Evolutionary conservation across 306 rosid species (phyloP).

Genomic region (Dryas drummondii): DNA sequence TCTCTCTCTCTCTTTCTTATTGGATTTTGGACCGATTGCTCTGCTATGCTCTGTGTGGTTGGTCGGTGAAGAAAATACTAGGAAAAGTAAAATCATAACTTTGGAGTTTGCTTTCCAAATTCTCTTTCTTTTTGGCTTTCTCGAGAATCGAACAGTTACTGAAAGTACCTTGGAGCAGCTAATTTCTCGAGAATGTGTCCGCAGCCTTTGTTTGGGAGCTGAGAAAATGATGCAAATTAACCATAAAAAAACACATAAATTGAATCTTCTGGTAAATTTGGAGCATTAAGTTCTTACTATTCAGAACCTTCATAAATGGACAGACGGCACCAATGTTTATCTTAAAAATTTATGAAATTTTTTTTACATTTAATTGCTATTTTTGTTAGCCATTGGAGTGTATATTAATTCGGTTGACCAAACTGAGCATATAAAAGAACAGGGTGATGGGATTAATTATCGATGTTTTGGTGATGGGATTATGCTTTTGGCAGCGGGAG

Average conservation of each 20-base stretch:
- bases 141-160: neutral
- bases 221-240: no score
- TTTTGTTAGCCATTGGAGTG: neutral
- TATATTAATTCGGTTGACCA: neutral
- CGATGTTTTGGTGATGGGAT: conserved; percentile 4
- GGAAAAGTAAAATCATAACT: neutral
- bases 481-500: conserved; percentile 56
- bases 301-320: no score
- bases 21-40: no score
- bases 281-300: no score
- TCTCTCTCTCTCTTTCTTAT: neutral
- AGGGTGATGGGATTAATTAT: neutral
- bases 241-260: no score
- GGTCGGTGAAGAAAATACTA: neutral
- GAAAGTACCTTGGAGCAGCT: neutral
- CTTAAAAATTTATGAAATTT: no score
- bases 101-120: neutral
- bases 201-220: no score
- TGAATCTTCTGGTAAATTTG: no score
- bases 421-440: neutral
- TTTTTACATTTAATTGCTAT: no score
- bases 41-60: conserved; percentile 17
- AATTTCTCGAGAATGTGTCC: no score
- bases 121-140: neutral
- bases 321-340: no score